Percentiles rank a stretch among this genome's conserved stretches.
phyloP scores from a whole-genome alignment of 108 stramenopile genomes.

The Parmales sp. region DNA sequence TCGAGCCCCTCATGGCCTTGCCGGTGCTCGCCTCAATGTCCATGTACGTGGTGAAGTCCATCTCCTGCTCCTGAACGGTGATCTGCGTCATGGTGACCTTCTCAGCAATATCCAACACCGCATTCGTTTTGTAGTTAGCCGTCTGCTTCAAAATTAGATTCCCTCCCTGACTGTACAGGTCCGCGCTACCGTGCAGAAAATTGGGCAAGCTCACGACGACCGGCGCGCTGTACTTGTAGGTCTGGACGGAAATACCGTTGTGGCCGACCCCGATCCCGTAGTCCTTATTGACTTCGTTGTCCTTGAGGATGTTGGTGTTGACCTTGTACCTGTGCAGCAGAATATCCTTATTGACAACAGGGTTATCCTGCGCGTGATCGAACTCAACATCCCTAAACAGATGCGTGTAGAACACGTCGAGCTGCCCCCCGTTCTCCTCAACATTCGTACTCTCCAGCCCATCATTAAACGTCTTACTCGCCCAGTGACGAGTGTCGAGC shows the following conservation, averaged over 20 bases:
- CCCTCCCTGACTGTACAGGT: neutral
- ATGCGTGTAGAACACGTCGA: no score
- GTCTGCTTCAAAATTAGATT: neutral
- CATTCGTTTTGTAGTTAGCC: neutral
- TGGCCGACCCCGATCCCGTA: no score
- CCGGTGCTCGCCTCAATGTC: slow-evolving; percentile 2
- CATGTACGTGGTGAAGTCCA: neutral
- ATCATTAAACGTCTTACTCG: neutral
- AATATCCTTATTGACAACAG: no score
- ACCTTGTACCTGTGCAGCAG: no score
- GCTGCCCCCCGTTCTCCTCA: no score
- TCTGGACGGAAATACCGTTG: neutral
- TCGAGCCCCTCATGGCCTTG: neutral
- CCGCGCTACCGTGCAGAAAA: neutral
- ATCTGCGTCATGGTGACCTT: neutral
- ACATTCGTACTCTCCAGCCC: neutral
- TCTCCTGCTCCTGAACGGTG: neutral
- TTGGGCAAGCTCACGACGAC: neutral
- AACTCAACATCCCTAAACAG: no score
- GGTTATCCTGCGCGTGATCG: no score
- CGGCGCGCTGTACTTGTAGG: neutral
- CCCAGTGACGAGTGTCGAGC: neutral
- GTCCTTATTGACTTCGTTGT: no score
- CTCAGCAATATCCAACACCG: neutral
- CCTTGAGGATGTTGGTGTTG: no score